Percentiles rank a stretch among this genome's conserved stretches.
These are phyloP conservation scores for Phanerochaete carnosa DNA, from an alignment of 768 basidiomycete species.

Conservation along the genomic window DNA sequence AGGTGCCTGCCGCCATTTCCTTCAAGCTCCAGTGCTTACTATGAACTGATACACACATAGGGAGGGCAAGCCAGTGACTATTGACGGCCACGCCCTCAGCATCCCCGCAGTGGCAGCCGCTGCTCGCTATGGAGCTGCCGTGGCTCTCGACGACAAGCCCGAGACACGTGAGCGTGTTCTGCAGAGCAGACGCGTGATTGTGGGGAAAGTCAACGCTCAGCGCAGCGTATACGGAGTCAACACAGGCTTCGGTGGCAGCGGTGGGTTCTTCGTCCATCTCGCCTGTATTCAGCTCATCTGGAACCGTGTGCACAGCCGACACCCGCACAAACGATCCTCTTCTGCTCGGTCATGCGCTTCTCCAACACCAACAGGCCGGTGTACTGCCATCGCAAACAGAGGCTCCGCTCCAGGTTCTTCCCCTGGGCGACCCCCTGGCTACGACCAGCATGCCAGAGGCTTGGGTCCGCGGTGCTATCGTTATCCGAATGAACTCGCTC, in stretches of 20 bases:
- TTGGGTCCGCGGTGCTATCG: slow-evolving; percentile 86
- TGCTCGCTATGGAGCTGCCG: slow-evolving; percentile 58
- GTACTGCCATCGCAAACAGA: slow-evolving; percentile 60
- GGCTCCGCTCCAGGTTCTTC: slow-evolving; percentile 48
- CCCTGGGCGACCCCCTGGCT: slow-evolving; percentile 66
- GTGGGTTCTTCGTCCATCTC: slow-evolving; percentile 24
- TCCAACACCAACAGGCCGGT: slow-evolving; percentile 80
- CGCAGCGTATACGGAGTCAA: slow-evolving; percentile 85
- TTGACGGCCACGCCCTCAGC: slow-evolving; percentile 70
- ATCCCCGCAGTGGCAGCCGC: slow-evolving; percentile 75
- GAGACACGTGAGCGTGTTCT: too few species aligned
- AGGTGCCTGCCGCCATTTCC: slow-evolving; percentile 39
- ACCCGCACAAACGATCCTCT: slow-evolving; percentile 75
- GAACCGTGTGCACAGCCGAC: slow-evolving; percentile 49
- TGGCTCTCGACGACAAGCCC: slow-evolving; percentile 49
- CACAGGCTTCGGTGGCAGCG: slow-evolving; percentile 83
- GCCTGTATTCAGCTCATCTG: slow-evolving; percentile 13
- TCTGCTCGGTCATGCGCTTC: slow-evolving; percentile 69
- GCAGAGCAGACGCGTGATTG: too few species aligned
- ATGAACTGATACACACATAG: slow-evolving; percentile 32
- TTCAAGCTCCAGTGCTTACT: not conserved
- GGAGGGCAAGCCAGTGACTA: slow-evolving; percentile 54
- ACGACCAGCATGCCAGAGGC: slow-evolving; percentile 78
- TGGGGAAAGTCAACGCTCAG: too few species aligned
- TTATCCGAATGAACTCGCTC: slow-evolving; percentile 89